A percentile compares a stretch with the other conserved stretches of the same genome.
These are phyloP conservation scores for Venturia oleaginea DNA, from an alignment of 2,329 filamentous ascomycete species.

Conservation along the genomic window DNA sequence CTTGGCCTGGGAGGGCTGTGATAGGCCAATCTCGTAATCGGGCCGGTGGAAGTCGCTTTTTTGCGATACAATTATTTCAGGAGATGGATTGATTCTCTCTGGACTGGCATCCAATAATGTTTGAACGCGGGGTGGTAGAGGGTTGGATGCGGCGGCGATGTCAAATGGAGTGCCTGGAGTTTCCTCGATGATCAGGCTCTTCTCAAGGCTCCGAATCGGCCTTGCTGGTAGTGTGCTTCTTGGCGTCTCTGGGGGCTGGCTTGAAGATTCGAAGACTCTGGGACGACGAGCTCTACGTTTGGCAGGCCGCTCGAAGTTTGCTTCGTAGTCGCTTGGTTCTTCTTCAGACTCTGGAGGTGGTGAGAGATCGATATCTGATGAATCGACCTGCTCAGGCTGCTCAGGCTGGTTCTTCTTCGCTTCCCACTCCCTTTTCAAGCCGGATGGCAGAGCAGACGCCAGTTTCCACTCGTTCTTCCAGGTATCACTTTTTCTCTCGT, in stretches of 20 bases:
- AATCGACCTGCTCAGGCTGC: background rate
- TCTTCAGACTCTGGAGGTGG: constrained; percentile 4
- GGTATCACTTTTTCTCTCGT: constrained; percentile 5
- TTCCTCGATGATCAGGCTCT: constrained; percentile 5
- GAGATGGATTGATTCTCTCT: background rate
- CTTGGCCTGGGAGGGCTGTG: background rate
- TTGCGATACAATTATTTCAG: constrained; percentile 5
- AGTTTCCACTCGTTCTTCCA: constrained; percentile 8
- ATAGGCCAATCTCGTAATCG: constrained; percentile 11
- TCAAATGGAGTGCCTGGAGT: background rate
- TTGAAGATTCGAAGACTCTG: background rate
- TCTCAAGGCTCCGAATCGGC: constrained; percentile 1
- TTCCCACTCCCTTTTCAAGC: constrained; percentile 5
- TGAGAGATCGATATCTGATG: constrained; percentile 2
- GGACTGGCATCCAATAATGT: background rate
- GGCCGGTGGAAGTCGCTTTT: constrained; percentile 3
- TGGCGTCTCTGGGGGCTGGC: background rate
- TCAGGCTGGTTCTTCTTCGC: constrained; percentile 3
- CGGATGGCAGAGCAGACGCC: constrained; percentile 6
- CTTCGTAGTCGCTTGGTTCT: constrained; percentile 5
- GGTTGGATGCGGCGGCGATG: background rate
- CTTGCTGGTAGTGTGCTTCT: background rate
- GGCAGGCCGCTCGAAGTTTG: background rate
- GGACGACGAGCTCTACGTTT: constrained; percentile 1
- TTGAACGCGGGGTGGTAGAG: background rate